A percentile compares a stretch with the other conserved stretches of the same genome.
phyloP scores from a whole-genome alignment of 345 rosid genomes.

The Balakata baccata region DNA sequence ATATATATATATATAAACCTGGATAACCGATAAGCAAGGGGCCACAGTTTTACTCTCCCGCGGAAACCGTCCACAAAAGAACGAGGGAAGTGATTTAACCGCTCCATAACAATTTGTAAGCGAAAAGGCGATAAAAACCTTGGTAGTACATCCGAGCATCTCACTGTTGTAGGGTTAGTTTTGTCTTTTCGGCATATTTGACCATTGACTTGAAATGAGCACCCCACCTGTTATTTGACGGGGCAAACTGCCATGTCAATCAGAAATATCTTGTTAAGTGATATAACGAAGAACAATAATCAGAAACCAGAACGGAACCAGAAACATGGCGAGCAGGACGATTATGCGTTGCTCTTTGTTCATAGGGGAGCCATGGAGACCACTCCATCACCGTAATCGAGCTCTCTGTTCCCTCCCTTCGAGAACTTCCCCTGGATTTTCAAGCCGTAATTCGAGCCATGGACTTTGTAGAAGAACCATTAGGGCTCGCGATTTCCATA shows the following conservation, averaged over 20 bases:
- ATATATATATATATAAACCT: too few species aligned
- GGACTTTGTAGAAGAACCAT: conserved; percentile 24
- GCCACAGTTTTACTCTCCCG: too few species aligned
- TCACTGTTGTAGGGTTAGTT: neutral
- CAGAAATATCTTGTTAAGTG: neutral
- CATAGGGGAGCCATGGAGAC: conserved; percentile 51
- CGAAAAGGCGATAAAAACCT: too few species aligned
- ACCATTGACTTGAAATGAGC: neutral
- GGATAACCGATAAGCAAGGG: too few species aligned
- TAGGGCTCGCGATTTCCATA: conserved; percentile 34
- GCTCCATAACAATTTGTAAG: too few species aligned
- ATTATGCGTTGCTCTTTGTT: conserved; percentile 51
- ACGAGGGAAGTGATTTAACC: too few species aligned
- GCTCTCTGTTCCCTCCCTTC: conserved; percentile 29
- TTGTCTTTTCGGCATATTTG: neutral
- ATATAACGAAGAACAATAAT: too few species aligned
- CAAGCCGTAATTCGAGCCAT: conserved; percentile 21
- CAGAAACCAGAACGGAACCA: conserved; percentile 4
- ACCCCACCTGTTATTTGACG: neutral
- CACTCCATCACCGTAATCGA: conserved; percentile 28
- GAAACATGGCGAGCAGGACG: conserved; percentile 70
- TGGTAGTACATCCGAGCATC: too few species aligned
- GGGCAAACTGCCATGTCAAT: conserved; percentile 1
- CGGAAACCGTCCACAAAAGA: too few species aligned
- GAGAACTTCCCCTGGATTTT: conserved; percentile 23